These are phyloP conservation scores for Acacia crassicarpa DNA, from an alignment of 306 rosid species.

Conservation along the genomic window DNA sequence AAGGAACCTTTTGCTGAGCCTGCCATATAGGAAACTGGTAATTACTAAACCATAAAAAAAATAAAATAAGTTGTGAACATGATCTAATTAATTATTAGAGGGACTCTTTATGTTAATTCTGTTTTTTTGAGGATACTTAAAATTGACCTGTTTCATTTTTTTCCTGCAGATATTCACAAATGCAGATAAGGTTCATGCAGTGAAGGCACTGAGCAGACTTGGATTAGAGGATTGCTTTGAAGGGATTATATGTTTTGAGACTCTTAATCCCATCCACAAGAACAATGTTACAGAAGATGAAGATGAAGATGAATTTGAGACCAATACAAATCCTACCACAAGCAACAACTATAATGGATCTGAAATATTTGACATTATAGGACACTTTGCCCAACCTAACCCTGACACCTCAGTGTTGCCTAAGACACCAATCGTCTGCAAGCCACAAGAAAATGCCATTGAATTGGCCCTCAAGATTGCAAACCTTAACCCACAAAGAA, in stretches of 20 bases:
- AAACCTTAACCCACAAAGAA: constrained; percentile 76
- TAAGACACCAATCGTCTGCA: constrained; percentile 85
- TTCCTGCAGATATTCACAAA: constrained; percentile 81
- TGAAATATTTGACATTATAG: constrained; percentile 75
- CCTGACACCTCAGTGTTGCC: constrained; percentile 50
- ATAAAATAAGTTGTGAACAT: not conserved
- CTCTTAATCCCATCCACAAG: constrained; percentile 73
- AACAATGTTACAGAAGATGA: constrained; percentile 55
- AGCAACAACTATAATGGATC: constrained; percentile 22
- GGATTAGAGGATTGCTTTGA: constrained; percentile 92
- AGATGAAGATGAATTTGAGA: constrained; percentile 51
- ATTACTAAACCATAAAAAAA: constrained; percentile 24
- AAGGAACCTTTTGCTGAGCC: constrained; percentile 66
- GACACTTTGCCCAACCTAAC: constrained; percentile 61
- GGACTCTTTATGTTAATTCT: not conserved
- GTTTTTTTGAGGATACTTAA: not conserved
- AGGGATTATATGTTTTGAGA: constrained; percentile 94
- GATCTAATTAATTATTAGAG: not conserved
- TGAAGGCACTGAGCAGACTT: constrained; percentile 73
- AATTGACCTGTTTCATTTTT: not conserved
- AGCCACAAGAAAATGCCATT: constrained; percentile 72
- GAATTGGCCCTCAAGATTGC: constrained; percentile 81
- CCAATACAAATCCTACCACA: constrained; percentile 5
- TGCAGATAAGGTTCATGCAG: constrained; percentile 81
- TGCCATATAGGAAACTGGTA: constrained; percentile 83